These are phyloP conservation scores for Panus rudis DNA, from an alignment of 768 basidiomycete species.

Conservation along the genomic window DNA sequence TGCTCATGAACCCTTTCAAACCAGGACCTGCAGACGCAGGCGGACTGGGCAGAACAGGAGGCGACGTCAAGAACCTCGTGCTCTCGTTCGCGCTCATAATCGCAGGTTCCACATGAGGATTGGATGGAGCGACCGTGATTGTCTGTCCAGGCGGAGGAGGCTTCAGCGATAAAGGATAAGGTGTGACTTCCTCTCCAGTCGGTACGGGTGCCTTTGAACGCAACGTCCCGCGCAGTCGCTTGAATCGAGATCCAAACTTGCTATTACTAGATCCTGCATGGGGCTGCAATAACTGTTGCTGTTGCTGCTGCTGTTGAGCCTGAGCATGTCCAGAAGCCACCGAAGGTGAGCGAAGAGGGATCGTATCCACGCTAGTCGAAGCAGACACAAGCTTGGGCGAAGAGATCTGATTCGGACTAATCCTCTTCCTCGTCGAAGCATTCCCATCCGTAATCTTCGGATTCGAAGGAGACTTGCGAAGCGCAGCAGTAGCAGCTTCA, in stretches of 20 bases:
- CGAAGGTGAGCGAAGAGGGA: constrained; percentile 21
- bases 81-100: constrained; percentile 44
- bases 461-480: constrained; percentile 34
- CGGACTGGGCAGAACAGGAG: constrained; percentile 39
- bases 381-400: constrained; percentile 34
- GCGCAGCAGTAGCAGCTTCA: constrained; percentile 43
- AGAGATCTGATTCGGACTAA: constrained; percentile 33
- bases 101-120: background rate
- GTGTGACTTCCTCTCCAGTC: constrained; percentile 44
- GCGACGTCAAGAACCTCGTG: constrained; percentile 45
- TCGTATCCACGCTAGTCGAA: constrained; percentile 30
- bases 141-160: constrained; percentile 31
- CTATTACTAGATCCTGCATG: constrained; percentile 26
- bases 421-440: constrained; percentile 22
- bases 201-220: constrained; percentile 43
- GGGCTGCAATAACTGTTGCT: constrained; percentile 23
- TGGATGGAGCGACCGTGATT: constrained; percentile 17
- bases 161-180: constrained; percentile 36
- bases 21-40: constrained; percentile 69
- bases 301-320: constrained; percentile 10
- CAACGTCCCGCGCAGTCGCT: constrained; percentile 62
- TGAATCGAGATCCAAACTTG: constrained; percentile 61
- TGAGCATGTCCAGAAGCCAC: constrained; percentile 15
- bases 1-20: constrained; percentile 74
- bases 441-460: constrained; percentile 22